Evolutionary conservation across 2,329 filamentous ascomycete genomes (phyloP), one percentile per base, ranked within the genome.

Genomic region (Verticillium alfalfae): DNA sequence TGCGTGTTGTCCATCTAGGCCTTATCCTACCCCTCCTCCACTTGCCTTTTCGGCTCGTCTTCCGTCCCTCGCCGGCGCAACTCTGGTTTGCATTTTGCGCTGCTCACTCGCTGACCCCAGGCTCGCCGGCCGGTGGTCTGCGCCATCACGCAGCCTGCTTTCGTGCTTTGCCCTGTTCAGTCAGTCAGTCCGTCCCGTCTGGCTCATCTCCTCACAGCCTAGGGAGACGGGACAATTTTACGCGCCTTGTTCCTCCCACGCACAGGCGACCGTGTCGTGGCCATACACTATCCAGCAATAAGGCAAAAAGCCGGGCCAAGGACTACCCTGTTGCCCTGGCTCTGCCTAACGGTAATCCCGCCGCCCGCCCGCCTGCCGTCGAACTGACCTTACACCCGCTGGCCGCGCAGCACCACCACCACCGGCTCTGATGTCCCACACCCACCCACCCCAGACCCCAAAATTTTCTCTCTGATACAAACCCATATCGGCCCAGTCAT

Each of bases 361-460:
- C 45, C 45, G 45, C 45, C 45, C 45, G 18, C 45, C 45, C 45
- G 45, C 45, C 45, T 52, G 45, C 45, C 45, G 45, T 52, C 18
- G 45, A 52, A 22, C 34, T 58, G 57, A 58, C 57, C 57, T 58
- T 58, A 41, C 57, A 45, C 38, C 34, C 56, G 45, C 45, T 18
- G n/a, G 45, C 45, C 45, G 45, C 45, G 45, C 45, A 58, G 31
- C 38, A 31, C 12, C 22, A 41, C 38, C 38, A 26, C 26, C 37
- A 34, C 36, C 56, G 15, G 18, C 41, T 41, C 49, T 58, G 39
- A 13, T 57, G 38, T 56, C n/a, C 45, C 57, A 26, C 52, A 41
- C 62, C 60, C 64, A 55, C 54, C 60, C 60, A 64, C 66, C 67
- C 70, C 55, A 64, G 62, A 64, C 65, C 65, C 65, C 65, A 65